phyloP scores from a whole-genome alignment of 1,284 basidiomycete species.

The Pascua sp. region DNA sequence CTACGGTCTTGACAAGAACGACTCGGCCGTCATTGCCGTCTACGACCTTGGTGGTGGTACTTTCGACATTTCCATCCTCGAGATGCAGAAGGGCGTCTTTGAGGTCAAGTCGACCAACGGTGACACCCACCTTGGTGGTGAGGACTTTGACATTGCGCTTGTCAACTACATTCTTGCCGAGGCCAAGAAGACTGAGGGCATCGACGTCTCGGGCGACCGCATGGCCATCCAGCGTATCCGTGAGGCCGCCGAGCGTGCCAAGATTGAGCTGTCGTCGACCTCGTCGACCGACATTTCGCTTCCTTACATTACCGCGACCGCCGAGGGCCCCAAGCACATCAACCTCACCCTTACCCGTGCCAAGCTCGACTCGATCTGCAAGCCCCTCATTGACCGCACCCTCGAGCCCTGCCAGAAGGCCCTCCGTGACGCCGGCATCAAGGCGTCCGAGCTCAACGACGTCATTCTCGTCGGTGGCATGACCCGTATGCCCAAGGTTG shows the following conservation, averaged over 20 bases:
- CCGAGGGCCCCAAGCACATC: constrained; percentile 93
- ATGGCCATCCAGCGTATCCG: constrained; percentile 99
- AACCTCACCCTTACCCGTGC: constrained; percentile 84
- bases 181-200: constrained; percentile 90
- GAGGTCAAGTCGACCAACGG: constrained; percentile 99
- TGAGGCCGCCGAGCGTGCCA: constrained; percentile 98
- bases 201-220: constrained; percentile 76
- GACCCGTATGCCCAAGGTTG: constrained; percentile 94
- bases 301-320: constrained; percentile 95
- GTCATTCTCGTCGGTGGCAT: constrained; percentile 98
- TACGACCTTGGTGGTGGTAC: constrained; percentile 95
- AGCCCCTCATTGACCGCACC: constrained; percentile 79
- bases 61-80: constrained; percentile 96
- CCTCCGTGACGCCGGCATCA: constrained; percentile 82
- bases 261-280: constrained; percentile 94
- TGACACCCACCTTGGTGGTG: constrained; percentile 97
- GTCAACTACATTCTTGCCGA: constrained; percentile 83
- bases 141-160: constrained; percentile 92
- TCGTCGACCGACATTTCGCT: constrained; percentile 92
- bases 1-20: constrained; percentile 80
- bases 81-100: constrained; percentile 99
- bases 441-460: constrained; percentile 88
- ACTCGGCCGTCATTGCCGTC: constrained; percentile 87
- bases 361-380: constrained; percentile 84
- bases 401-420: constrained; percentile 98